These are phyloP conservation scores for Alternaria burnsii DNA, from an alignment of 2,329 filamentous ascomycete species.

Conservation along the genomic window DNA sequence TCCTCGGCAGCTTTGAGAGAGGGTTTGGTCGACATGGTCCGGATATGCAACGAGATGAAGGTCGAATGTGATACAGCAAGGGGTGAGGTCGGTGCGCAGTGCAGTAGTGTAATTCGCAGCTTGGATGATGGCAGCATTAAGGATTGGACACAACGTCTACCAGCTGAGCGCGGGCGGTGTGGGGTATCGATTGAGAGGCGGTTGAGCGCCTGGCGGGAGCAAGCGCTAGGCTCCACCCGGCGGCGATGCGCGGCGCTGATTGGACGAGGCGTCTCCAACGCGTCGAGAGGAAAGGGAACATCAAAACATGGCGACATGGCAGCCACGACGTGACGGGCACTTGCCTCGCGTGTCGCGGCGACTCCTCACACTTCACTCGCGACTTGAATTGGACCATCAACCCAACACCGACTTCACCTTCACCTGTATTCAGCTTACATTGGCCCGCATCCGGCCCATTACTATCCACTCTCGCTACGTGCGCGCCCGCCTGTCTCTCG, in stretches of 20 bases:
- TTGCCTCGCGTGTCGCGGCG: constrained; percentile 24
- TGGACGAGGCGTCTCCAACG: constrained; percentile 26
- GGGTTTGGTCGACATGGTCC: constrained; percentile 50
- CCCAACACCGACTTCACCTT: not conserved
- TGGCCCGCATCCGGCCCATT: constrained; percentile 13
- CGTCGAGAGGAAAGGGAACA: constrained; percentile 24
- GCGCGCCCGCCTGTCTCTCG: constrained; percentile 20
- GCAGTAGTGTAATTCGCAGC: constrained; percentile 21
- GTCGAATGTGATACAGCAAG: constrained; percentile 18
- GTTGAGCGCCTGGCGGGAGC: constrained; percentile 12
- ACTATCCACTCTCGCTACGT: constrained; percentile 20
- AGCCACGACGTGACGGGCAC: constrained; percentile 25
- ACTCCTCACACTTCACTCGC: constrained; percentile 10
- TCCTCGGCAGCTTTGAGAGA: constrained; percentile 69
- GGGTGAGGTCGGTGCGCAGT: constrained; percentile 19
- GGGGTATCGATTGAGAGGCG: constrained; percentile 20
- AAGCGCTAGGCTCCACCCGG: constrained; percentile 5
- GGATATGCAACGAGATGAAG: constrained; percentile 26
- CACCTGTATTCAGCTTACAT: not conserved
- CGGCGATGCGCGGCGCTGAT: constrained; percentile 19
- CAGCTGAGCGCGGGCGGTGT: constrained; percentile 15
- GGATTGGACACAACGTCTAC: constrained; percentile 31
- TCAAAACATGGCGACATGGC: constrained; percentile 42
- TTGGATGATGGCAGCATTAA: constrained; percentile 23
- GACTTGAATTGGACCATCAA: not conserved